Percentiles rank a stretch among this genome's conserved stretches.
Conservation (phyloP, 1,284 basidiomycete genomes). For the Ceratobasidium sp. region DNA sequence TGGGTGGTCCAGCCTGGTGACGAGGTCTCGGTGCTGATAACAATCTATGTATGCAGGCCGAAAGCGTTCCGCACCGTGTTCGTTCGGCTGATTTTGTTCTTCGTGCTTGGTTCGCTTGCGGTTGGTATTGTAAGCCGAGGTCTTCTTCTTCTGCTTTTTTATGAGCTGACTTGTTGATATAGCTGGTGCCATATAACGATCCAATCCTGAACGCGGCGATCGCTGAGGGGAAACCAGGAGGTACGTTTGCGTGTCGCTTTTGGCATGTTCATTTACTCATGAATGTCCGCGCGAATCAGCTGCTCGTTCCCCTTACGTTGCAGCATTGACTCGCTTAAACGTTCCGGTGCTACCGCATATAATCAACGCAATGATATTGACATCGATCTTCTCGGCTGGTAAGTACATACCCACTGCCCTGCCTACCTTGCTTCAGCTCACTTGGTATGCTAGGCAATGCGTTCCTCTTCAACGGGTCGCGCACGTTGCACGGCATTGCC, state of each 20-base stretch:
- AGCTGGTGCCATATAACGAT: constrained; percentile 44
- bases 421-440: background rate
- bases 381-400: constrained; percentile 43
- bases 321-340: constrained; percentile 35
- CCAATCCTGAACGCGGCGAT: constrained; percentile 34
- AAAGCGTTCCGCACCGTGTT: constrained; percentile 42
- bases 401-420: background rate
- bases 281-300: background rate
- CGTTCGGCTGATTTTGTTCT: constrained; percentile 40
- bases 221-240: constrained; percentile 31
- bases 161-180: background rate
- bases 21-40: background rate
- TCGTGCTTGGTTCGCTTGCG: constrained; percentile 43
- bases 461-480: constrained; percentile 51
- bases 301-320: constrained; percentile 42
- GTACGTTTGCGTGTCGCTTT: constrained; percentile 5
- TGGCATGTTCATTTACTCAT: background rate
- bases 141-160: background rate
- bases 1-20: background rate
- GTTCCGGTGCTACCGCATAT: constrained; percentile 45
- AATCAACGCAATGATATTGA: constrained; percentile 43
- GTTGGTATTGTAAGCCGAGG: constrained; percentile 40
- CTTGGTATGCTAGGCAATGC: constrained; percentile 46
- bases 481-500: constrained; percentile 52
- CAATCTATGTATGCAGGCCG: constrained; percentile 15